These are phyloP conservation scores for Umbilicus rupestris DNA, from an alignment of 164 flowering plant species.

Conservation along the genomic window DNA sequence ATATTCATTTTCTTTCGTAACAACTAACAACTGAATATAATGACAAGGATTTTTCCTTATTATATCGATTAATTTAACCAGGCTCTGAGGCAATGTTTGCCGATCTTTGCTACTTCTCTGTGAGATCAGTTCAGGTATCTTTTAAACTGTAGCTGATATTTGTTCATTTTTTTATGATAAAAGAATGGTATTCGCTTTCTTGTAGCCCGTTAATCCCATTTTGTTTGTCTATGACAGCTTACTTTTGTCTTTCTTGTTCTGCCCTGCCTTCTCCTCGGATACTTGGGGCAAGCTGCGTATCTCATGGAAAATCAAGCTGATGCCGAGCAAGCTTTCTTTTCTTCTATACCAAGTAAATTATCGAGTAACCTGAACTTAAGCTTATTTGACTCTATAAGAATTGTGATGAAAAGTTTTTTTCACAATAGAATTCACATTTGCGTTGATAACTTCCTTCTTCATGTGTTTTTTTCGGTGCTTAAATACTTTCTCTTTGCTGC, in stretches of 20 bases:
- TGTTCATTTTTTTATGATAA: not conserved
- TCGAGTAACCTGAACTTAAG: not conserved
- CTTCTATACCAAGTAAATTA: slow-evolving; percentile 76
- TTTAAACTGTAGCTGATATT: not conserved
- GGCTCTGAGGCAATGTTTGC: slow-evolving; percentile 99
- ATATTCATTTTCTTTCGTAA: not conserved
- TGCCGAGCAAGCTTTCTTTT: slow-evolving; percentile 61
- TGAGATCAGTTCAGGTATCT: slow-evolving; percentile 86
- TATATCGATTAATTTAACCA: slow-evolving; percentile 25
- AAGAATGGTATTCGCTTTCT: not conserved
- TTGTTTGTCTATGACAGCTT: slow-evolving; percentile 49
- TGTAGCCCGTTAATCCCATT: not conserved
- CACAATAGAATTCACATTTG: not conserved
- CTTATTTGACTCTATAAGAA: not conserved
- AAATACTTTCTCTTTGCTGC: slow-evolving; percentile 18
- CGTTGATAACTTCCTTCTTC: not conserved
- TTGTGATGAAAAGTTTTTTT: not conserved
- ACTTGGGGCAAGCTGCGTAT: slow-evolving; percentile 98
- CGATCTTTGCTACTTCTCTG: slow-evolving; percentile 96
- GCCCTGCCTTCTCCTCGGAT: slow-evolving; percentile 94
- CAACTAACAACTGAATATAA: not conserved
- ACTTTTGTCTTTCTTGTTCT: slow-evolving; percentile 86
- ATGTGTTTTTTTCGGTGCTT: not conserved
- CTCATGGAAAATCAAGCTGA: slow-evolving; percentile 56
- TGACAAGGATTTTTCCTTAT: no score